Evolutionary conservation across 352 stramenopile species (phyloP), one percentile per base, ranked within the genome.

Genomic region (Nothophytophthora sp.): DNA sequence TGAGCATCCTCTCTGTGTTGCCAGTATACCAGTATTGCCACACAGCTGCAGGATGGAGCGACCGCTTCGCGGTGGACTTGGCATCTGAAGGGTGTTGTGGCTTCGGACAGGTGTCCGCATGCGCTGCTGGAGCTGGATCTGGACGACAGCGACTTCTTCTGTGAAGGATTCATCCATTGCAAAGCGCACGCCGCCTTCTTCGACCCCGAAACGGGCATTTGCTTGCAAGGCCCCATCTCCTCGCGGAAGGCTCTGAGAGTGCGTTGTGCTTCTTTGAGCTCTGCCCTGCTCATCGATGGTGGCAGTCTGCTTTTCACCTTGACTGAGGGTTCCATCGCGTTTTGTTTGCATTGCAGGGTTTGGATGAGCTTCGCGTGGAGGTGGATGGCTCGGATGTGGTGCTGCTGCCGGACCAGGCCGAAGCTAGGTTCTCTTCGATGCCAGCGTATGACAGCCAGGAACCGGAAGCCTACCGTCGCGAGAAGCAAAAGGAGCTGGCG

Each of bases 111-210:
- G 38, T 89, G 80, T 48, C 75, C 80, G 6, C 78, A 93, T 43
- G 81, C 82, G 34, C 60, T 73, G 47, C 55, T 91, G 49, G 80
- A 93, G 60, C 58, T 93, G 39, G 80, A 93, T 48, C 56, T 88
- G 42, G 78, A 90, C 58, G 83, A 91, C 68, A 79, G 72, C 60
- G 80, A 91, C 51, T 93, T 93, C 53, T 88, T 91, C 57, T 75
- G 60, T 41, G 73, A 89, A 62, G 80, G 80, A 11, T 89, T 91
- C 45, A 61, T 93, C 35, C 76, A 88, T 50, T 93, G 82, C 72
- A 93, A 93, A 49, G 78, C 67, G 2, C 82, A 93, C 55, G 82
- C 76, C 30, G 80, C 82, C 12, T 88, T 89, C 62, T 93, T 93
- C 50, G 82, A 93, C 50, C 78, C 82, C 72, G 74, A 64, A 19